Conservation (phyloP, 495 filamentous ascomycete species). For the Annulohypoxylon bovei region DNA sequence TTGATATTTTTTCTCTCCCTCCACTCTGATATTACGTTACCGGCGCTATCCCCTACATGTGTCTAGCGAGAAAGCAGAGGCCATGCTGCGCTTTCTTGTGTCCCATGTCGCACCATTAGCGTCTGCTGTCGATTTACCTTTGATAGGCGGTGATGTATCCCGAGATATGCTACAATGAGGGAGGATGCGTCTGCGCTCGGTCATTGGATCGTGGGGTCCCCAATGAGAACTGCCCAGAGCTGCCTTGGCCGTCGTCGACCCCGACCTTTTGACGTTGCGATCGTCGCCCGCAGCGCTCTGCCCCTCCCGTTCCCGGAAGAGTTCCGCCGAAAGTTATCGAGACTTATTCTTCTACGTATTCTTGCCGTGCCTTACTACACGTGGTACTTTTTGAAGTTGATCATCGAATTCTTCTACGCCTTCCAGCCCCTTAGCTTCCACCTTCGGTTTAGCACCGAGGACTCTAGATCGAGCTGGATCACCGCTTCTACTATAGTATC, state of each 20-base stretch:
- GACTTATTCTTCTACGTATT: slow-evolving; percentile 5
- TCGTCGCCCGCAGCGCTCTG: slow-evolving; percentile 23
- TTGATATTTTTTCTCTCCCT: slow-evolving; percentile 23
- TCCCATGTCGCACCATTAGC: slow-evolving; percentile 13
- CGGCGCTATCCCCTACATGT: slow-evolving; percentile 21
- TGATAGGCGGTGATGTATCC: slow-evolving; percentile 24
- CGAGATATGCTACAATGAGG: slow-evolving; percentile 21
- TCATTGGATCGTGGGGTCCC: slow-evolving; percentile 43
- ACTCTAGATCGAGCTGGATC: slow-evolving; percentile 18
- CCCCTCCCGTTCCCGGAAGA: slow-evolving; percentile 39
- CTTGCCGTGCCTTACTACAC: slow-evolving; percentile 24
- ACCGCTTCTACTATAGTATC: slow-evolving; percentile 1
- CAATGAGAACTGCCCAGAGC: slow-evolving; percentile 25
- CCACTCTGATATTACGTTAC: slow-evolving; percentile 28
- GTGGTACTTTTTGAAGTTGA: slow-evolving; percentile 23
- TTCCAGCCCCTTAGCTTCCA: slow-evolving; percentile 23
- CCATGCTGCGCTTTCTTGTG: slow-evolving; percentile 25
- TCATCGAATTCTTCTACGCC: slow-evolving; percentile 35
- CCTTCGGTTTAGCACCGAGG: slow-evolving; percentile 23
- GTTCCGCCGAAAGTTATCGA: slow-evolving; percentile 27
- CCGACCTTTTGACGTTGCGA: slow-evolving; percentile 31
- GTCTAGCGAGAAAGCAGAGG: slow-evolving; percentile 27
- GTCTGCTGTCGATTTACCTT: slow-evolving; percentile 1
- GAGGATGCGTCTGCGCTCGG: slow-evolving; percentile 31
- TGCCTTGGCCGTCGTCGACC: slow-evolving; percentile 13